Evolutionary conservation across 495 filamentous ascomycete genomes (phyloP).

Genomic region (Penicillium canariense): DNA sequence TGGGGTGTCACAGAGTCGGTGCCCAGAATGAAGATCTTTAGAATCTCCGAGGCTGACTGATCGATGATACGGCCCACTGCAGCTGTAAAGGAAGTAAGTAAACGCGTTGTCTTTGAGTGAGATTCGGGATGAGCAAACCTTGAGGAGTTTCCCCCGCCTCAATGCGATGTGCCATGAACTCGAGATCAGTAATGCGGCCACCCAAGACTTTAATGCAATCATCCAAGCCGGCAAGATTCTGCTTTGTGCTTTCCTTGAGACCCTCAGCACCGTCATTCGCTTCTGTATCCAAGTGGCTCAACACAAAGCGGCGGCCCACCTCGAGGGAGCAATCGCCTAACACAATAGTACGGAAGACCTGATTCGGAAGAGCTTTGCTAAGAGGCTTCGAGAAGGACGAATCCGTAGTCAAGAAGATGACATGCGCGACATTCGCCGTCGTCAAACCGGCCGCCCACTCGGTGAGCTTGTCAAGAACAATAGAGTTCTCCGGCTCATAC

Average conservation of each 20-base stretch:
- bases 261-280: conserved; percentile 37
- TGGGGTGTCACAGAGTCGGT: conserved; percentile 39
- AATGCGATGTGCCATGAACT: conserved; percentile 87
- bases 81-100: conserved; percentile 39
- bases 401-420: conserved; percentile 95
- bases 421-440: conserved; percentile 87
- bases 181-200: conserved; percentile 88
- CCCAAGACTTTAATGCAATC: conserved; percentile 77
- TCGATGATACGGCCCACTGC: conserved; percentile 90
- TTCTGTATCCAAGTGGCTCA: conserved; percentile 69
- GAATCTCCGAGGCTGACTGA: conserved; percentile 81
- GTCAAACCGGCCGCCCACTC: conserved; percentile 91
- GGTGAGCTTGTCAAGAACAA: conserved; percentile 86
- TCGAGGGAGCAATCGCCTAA: conserved; percentile 83
- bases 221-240: conserved; percentile 66
- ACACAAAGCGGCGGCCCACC: conserved; percentile 84
- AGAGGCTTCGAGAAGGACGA: conserved; percentile 85
- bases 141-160: conserved; percentile 83
- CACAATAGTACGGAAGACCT: conserved; percentile 81
- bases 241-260: conserved; percentile 35
- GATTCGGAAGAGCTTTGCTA: conserved; percentile 82
- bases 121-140: conserved; percentile 31
- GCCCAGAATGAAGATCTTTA: conserved; percentile 86
- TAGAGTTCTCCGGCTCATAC: conserved; percentile 63
- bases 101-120: neutral